Percentiles rank a stretch among this genome's conserved stretches.
Evolutionary conservation across 768 basidiomycete species (phyloP).

Genomic region (Botryobasidium botryosum): DNA sequence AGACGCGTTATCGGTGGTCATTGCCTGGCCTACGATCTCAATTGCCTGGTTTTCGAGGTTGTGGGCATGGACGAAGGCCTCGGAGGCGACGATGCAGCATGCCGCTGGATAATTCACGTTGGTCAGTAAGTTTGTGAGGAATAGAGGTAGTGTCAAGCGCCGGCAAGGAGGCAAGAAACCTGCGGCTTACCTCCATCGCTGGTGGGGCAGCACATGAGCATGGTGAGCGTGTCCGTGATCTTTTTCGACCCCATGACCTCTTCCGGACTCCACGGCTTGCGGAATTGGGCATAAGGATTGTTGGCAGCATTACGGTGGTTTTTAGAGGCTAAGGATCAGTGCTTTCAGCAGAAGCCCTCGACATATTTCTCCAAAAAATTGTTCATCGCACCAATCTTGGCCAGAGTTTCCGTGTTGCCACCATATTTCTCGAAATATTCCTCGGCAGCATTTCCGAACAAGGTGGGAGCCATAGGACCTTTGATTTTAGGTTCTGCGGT

Average conservation of each 20-base stretch:
- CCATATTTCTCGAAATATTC: conserved; percentile 70
- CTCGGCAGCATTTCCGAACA: conserved; percentile 54
- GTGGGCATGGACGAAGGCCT: conserved; percentile 56
- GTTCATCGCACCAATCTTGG: conserved; percentile 60
- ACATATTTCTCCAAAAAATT: too few species aligned
- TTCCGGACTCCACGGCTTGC: conserved; percentile 57
- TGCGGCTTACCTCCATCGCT: conserved; percentile 31
- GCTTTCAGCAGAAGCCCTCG: too few species aligned
- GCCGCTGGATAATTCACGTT: conserved; percentile 48
- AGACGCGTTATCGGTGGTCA: conserved; percentile 46
- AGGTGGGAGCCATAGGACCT: conserved; percentile 51
- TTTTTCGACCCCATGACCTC: conserved; percentile 48
- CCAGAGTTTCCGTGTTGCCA: conserved; percentile 45
- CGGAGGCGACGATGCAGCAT: conserved; percentile 60
- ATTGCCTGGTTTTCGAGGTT: conserved; percentile 73
- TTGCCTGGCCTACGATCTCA: conserved; percentile 49
- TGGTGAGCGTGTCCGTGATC: conserved; percentile 57
- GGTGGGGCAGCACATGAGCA: conserved; percentile 79
- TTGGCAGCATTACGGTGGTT: conserved; percentile 68
- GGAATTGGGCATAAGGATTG: conserved; percentile 79
- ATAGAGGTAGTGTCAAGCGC: not conserved
- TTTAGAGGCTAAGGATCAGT: conserved; percentile 42
- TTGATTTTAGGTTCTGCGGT: conserved; percentile 13
- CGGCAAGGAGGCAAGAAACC: not conserved
- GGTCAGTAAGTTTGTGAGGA: not conserved